Conservation (phyloP, 2,329 filamentous ascomycete genomes). For the Tolypocladium pustulatum region DNA sequence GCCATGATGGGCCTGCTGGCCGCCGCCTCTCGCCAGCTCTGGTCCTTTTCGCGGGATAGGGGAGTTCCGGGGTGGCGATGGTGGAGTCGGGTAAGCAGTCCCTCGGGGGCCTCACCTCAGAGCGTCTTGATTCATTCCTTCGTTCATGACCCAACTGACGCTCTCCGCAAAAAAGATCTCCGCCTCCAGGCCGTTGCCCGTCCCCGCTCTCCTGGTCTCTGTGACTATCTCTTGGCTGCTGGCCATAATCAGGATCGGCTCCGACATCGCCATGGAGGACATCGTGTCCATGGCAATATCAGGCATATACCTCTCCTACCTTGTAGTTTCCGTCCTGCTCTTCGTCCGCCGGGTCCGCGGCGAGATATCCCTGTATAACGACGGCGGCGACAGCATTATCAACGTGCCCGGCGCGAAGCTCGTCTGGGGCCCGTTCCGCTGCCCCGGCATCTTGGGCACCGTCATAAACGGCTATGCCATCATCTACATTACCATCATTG, state of each 20-base stretch:
- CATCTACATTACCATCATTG: not conserved
- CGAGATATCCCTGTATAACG: not conserved
- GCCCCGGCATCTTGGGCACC: not conserved
- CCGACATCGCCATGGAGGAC: not conserved
- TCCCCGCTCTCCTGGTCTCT: not conserved
- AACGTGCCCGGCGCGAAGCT: not conserved
- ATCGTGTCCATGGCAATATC: not conserved
- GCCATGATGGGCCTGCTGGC: not conserved
- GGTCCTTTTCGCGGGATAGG: not conserved
- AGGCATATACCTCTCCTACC: not conserved
- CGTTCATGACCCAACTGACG: not conserved
- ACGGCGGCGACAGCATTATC: not conserved
- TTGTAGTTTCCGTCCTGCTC: not conserved
- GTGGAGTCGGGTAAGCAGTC: not conserved
- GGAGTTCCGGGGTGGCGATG: not conserved
- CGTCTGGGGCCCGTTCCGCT: not conserved
- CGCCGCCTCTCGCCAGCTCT: not conserved
- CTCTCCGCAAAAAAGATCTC: not conserved
- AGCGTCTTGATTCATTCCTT: no score
- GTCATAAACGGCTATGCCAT: not conserved
- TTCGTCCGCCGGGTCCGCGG: not conserved
- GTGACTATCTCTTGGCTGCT: not conserved
- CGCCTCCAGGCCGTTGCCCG: not conserved
- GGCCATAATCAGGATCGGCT: not conserved
- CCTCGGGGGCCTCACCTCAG: not conserved